Base-by-base conservation (phyloP, 2,329 filamentous ascomycete genomes). In the Aaosphaeria pasadenensis region DNA sequence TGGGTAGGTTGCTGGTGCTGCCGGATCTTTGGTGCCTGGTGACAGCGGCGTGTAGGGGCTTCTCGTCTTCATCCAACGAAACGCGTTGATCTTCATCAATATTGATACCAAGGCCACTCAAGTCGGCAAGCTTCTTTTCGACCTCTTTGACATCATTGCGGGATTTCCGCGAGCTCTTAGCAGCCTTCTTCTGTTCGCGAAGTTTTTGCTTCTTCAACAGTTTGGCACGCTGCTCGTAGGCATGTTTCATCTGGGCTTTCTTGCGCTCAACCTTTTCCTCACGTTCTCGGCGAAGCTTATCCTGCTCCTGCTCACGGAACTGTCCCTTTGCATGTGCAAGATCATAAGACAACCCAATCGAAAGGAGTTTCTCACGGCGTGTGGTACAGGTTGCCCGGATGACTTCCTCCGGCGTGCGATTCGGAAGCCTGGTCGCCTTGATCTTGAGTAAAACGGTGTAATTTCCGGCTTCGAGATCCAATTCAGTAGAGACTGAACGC, bases 361-460 rank as follows among this genome's bases (percentile, higher is more conserved):
- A 76, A 1, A 85, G 77, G 2, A 95, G 77, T 68, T 95, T 95
- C 58, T 90, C 87, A 29, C 88, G 83, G 33, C 75, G 71, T 3
- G 74, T 74, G 45, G 82, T 81, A 47, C 84, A 87, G 47, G 84
- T 81, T 6, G 78, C 74, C 43, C 82, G 80, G 28, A 92, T 81
- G 1, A 87, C 83, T 35, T 89, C 80, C 53, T 90, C 85, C 11
- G 87, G 80, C 0, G 80, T 76, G 1, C 74, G 69, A 6, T 78
- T 71, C 29, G 76, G 64, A 4, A 71, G 60, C n/a, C 86, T 81
- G 13, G 78, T 79, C 1, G 87, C 87, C 6, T 85, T 84, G 49
- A 94, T 79, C 63, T 88, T 90, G 66, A 92, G 80, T 24, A 89
- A 77, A 4, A 95, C 82, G 5, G 82, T 83, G 69, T 95, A 95